These are phyloP conservation scores for Cytospora schulzeri DNA, from an alignment of 2,329 filamentous ascomycete species.

Conservation along the genomic window DNA sequence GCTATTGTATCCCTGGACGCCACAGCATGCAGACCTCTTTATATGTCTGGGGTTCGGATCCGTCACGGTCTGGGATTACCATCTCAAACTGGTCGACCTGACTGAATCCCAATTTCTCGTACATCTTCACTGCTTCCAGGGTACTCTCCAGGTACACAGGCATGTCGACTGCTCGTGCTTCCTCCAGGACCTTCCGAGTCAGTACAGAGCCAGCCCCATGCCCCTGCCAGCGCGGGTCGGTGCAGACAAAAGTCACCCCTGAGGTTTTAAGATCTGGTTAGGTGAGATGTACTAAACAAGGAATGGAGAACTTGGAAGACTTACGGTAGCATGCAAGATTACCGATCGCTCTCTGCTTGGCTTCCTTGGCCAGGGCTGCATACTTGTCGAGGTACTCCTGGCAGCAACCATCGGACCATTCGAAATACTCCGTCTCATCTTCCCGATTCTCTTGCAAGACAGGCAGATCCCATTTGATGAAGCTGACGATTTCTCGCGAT, in stretches of 20 bases:
- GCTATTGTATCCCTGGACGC: conserved; percentile 20
- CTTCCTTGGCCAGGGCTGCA: conserved; percentile 34
- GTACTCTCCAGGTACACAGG: conserved; percentile 44
- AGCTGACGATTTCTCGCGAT: neutral
- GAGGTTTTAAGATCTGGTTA: conserved; percentile 8
- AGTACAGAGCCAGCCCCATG: conserved; percentile 37
- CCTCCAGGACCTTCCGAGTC: conserved; percentile 37
- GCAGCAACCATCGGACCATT: conserved; percentile 34
- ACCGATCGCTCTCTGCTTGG: conserved; percentile 38
- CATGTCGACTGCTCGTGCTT: conserved; percentile 37
- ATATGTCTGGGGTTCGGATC: conserved; percentile 33
- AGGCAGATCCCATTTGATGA: neutral
- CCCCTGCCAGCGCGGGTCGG: conserved; percentile 39
- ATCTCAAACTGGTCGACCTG: conserved; percentile 38
- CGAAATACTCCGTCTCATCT: neutral
- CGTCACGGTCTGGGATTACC: conserved; percentile 35
- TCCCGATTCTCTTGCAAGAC: neutral
- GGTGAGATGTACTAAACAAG: conserved; percentile 25
- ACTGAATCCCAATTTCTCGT: conserved; percentile 42
- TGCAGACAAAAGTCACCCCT: conserved; percentile 46
- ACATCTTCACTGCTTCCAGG: conserved; percentile 42
- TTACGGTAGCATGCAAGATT: conserved; percentile 41
- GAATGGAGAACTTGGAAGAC: conserved; percentile 27
- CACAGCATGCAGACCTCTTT: conserved; percentile 39
- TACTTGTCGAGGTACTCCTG: conserved; percentile 41